Conservation (phyloP, 1,139 yeast genomes). For the Lodderomyces parapsilosis region DNA sequence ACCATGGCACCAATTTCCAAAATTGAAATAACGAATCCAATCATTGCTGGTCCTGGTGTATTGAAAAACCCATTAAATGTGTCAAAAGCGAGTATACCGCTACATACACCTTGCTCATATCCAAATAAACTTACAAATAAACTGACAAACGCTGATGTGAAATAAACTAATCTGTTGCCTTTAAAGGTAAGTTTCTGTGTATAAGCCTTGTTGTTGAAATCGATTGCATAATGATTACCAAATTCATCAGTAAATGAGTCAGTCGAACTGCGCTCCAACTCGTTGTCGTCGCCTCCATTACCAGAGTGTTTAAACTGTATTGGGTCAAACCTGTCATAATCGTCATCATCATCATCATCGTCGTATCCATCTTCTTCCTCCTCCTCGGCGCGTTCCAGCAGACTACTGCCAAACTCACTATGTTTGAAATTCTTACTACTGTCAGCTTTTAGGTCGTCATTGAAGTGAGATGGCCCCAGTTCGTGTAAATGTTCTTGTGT, state of each 20-base stretch:
- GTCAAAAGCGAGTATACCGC: conserved; percentile 59
- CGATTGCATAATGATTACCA: conserved; percentile 40
- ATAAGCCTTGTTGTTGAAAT: conserved; percentile 37
- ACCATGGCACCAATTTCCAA: conserved; percentile 54
- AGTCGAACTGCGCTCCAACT: conserved; percentile 3
- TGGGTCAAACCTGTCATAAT: conserved; percentile 9
- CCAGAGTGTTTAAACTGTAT: conserved; percentile 8
- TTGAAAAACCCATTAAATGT: conserved; percentile 45
- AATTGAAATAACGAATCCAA: conserved; percentile 52
- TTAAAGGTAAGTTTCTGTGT: conserved; percentile 35
- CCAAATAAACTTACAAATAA: conserved; percentile 85
- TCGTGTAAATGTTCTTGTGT: not conserved
- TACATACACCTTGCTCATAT: conserved; percentile 90
- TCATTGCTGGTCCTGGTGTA: conserved; percentile 44
- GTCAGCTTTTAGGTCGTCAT: not conserved
- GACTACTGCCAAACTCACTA: conserved; percentile 2
- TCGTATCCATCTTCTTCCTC: not conserved
- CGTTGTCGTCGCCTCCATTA: conserved; percentile 3
- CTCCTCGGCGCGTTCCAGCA: conserved; percentile 1
- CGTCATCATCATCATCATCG: conserved; percentile 5
- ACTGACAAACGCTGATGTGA: conserved; percentile 79
- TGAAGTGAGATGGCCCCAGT: not conserved
- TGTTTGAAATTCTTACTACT: not conserved
- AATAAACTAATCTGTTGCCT: conserved; percentile 54
- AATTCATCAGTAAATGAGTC: conserved; percentile 24